Evolutionary conservation across 163 green algal species (phyloP).

Genomic region (Scenedesmus sp.): DNA sequence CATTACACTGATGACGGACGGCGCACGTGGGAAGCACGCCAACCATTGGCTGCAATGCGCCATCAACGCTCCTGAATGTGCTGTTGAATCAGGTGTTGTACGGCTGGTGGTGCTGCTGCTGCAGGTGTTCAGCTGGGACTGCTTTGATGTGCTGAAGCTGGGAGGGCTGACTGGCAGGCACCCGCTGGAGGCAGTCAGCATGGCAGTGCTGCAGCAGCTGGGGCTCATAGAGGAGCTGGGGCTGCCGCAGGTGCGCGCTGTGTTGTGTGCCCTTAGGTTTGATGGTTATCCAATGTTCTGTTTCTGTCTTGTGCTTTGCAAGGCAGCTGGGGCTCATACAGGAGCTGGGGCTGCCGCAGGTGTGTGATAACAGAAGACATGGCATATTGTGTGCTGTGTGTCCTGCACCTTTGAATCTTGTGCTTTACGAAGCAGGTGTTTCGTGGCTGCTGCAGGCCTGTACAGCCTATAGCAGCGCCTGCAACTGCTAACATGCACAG

Average conservation of each 20-base stretch:
- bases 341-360: conserved; percentile 15
- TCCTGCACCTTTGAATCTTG: not conserved
- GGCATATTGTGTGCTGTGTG: not conserved
- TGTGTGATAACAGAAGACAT: not conserved
- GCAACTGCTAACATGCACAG: no score
- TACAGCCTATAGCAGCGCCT: no score
- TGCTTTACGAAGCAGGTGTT: no score
- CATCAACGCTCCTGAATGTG: no score
- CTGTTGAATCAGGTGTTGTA: not conserved
- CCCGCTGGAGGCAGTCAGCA: conserved; percentile 37
- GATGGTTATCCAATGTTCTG: no score
- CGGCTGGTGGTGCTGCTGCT: not conserved
- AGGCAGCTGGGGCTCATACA: conserved; percentile 29
- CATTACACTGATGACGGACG: not conserved
- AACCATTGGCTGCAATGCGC: no score
- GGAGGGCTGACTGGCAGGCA: not conserved
- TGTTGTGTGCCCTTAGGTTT: not conserved
- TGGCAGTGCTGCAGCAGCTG: conserved; percentile 42
- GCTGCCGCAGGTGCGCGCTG: conserved; percentile 2
- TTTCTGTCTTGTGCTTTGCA: not conserved
- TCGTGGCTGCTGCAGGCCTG: no score
- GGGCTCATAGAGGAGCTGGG: conserved; percentile 43
- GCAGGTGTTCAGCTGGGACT: conserved; percentile 34
- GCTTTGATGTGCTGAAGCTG: conserved; percentile 49
- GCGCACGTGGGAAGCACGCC: no score